Evolutionary conservation across 2,329 filamentous ascomycete genomes (phyloP).

Genomic region (Beauveria bassiana): DNA sequence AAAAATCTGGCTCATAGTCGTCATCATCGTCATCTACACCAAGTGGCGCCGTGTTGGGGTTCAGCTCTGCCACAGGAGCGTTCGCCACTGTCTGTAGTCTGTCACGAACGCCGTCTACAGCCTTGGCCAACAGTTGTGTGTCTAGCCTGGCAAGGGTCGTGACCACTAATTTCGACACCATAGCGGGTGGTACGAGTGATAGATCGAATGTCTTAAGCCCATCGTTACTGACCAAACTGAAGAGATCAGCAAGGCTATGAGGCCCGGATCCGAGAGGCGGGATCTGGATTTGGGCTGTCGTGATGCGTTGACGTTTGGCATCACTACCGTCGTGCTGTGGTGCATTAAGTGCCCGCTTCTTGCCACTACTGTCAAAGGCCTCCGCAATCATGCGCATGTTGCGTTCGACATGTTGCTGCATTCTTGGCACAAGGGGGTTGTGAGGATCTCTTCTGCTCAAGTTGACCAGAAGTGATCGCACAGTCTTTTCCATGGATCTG

Average conservation of each 20-base stretch:
- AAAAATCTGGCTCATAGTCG: slow-evolving; percentile 86
- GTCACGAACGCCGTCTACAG: slow-evolving; percentile 56
- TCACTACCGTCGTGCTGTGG: slow-evolving; percentile 69
- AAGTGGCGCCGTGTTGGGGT: slow-evolving; percentile 51
- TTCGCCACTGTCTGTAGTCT: slow-evolving; percentile 40
- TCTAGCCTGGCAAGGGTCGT: slow-evolving; percentile 69
- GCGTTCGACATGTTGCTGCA: slow-evolving; percentile 81
- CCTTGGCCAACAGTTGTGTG: slow-evolving; percentile 58
- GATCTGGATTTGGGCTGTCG: slow-evolving; percentile 40
- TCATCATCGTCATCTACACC: slow-evolving; percentile 72
- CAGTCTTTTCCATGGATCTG: slow-evolving; percentile 92
- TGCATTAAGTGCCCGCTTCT: slow-evolving; percentile 66
- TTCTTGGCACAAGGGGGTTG: slow-evolving; percentile 64
- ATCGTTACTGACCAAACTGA: slow-evolving; percentile 68
- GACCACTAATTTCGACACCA: slow-evolving; percentile 76
- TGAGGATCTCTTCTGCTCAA: slow-evolving; percentile 79
- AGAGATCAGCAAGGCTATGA: slow-evolving; percentile 74
- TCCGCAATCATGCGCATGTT: slow-evolving; percentile 72
- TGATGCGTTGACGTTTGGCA: slow-evolving; percentile 73
- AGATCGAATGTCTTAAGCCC: slow-evolving; percentile 76
- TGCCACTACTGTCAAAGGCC: slow-evolving; percentile 67
- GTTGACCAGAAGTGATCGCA: slow-evolving; percentile 74
- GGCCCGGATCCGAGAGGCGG: slow-evolving; percentile 68
- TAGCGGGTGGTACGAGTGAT: slow-evolving; percentile 63
- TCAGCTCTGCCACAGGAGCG: slow-evolving; percentile 38